Percentiles rank a stretch among this genome's conserved stretches.
phyloP scores from a whole-genome alignment of 306 rosid genomes.

The Urtica urens region DNA sequence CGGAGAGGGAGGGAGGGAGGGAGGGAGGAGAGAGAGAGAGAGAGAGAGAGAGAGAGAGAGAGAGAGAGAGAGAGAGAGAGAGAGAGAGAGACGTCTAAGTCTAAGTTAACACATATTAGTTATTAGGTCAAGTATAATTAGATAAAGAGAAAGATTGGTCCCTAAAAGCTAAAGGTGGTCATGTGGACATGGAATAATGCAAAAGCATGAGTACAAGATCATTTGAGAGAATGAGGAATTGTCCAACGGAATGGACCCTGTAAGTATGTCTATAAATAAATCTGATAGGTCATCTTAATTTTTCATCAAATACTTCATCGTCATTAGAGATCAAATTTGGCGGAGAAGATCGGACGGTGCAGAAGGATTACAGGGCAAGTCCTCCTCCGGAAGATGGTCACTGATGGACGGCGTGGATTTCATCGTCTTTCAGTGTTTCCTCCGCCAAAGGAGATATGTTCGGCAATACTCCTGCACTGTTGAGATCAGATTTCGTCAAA shows the following conservation, averaged over 20 bases:
- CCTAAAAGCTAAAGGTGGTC: neutral
- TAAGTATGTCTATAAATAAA: conserved; percentile 14
- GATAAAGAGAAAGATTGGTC: neutral
- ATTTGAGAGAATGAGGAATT: no score
- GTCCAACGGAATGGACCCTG: conserved; percentile 41
- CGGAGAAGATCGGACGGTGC: conserved; percentile 13
- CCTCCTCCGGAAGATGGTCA: conserved; percentile 51
- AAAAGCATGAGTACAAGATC: neutral
- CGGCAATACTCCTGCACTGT: conserved; percentile 52
- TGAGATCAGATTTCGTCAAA: no score
- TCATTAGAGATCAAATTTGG: no score
- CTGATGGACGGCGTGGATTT: conserved; percentile 1
- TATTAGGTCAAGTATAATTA: neutral
- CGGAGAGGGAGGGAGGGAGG: no score
- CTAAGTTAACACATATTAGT: no score
- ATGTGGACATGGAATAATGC: conserved; percentile 36
- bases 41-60: no score
- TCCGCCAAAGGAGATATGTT: conserved; percentile 70
- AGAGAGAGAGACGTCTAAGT: no score
- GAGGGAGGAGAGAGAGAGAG: no score
- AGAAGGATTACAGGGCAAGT: conserved; percentile 50
- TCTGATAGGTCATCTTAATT: neutral
- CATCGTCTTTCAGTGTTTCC: conserved; percentile 11
- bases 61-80: no score
- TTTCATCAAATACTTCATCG: conserved; percentile 3